Evolutionary conservation across 495 filamentous ascomycete species (phyloP).

Genomic region (Neurospora terricola): DNA sequence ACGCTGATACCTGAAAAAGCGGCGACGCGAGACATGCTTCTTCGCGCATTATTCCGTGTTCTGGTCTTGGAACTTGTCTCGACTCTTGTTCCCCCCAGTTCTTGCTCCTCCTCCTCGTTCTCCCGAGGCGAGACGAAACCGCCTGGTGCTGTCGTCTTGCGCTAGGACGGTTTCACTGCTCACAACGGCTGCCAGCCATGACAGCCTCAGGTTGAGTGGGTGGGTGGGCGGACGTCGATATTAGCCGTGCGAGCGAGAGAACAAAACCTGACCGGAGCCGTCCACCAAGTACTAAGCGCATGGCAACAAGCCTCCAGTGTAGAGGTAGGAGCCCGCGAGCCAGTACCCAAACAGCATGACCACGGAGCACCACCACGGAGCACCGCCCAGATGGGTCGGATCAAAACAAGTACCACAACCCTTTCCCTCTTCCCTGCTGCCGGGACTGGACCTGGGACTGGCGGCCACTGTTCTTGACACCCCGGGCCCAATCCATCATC

Average conservation of each 20-base stretch:
- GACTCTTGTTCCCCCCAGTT: not conserved
- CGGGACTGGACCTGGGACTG: not conserved
- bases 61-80: not conserved
- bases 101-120: not conserved
- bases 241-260: not conserved
- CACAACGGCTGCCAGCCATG: not conserved
- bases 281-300: not conserved
- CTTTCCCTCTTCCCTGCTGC: constrained; percentile 1
- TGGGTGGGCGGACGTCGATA: not conserved
- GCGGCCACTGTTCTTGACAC: not conserved
- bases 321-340: not conserved
- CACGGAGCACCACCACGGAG: not conserved
- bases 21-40: not conserved
- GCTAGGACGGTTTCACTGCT: not conserved
- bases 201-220: not conserved
- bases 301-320: not conserved
- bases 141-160: not conserved
- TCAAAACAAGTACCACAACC: not conserved
- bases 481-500: not conserved
- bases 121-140: not conserved
- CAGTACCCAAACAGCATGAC: not conserved
- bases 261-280: not conserved
- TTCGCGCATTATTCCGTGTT: not conserved
- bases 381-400: not conserved
- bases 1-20: not conserved